Percentiles rank a stretch among this genome's conserved stretches.
Evolutionary conservation across 176 grass and related monocot species (phyloP).

Genomic region (Zea luxurians): DNA sequence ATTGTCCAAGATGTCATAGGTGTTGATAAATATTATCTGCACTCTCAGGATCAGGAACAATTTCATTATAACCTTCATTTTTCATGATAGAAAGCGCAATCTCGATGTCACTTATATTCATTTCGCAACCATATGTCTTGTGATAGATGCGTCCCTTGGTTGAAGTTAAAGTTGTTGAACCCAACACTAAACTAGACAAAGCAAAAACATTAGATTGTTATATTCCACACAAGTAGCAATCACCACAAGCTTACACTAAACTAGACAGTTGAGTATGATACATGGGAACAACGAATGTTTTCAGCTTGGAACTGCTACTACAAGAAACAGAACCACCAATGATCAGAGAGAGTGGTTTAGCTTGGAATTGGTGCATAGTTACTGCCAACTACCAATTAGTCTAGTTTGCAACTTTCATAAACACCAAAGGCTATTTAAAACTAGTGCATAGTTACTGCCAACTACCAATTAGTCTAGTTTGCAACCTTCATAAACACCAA

Average conservation of each 20-base stretch:
- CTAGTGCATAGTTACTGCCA: neutral
- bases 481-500: neutral
- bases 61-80: too few species aligned
- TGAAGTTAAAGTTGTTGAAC: constrained; percentile 3
- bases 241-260: neutral
- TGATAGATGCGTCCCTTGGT: constrained; percentile 91
- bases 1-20: too few species aligned
- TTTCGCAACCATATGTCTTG: constrained; percentile 95
- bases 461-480: neutral
- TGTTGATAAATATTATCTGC: too few species aligned
- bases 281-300: too few species aligned
- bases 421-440: too few species aligned
- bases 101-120: constrained; percentile 98
- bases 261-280: neutral
- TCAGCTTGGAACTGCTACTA: too few species aligned
- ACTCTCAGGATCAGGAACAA: too few species aligned
- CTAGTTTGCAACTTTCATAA: too few species aligned
- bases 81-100: constrained; percentile 94
- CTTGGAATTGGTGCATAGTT: too few species aligned
- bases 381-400: too few species aligned
- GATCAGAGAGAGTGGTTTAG: too few species aligned
- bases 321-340: too few species aligned
- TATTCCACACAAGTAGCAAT: neutral
- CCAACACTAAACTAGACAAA: constrained; percentile 65
- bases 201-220: constrained; percentile 30